Evolutionary conservation across 129 eudicot species (phyloP).

Genomic region (Arctium minus): DNA sequence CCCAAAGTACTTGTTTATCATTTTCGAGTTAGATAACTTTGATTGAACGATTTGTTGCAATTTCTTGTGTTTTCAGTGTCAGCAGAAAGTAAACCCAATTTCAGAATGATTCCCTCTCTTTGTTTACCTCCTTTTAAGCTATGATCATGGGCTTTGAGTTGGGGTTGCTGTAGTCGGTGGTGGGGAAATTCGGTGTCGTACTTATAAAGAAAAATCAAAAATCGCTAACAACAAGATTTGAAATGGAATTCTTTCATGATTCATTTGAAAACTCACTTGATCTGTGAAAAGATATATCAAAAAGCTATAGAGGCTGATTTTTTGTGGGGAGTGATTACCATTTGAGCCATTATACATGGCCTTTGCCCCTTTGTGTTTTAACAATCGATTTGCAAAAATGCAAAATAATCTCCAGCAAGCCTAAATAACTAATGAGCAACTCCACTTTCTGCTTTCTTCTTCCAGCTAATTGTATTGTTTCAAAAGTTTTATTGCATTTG

Average conservation of each 20-base stretch:
- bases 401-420: not conserved
- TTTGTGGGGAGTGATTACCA: not conserved
- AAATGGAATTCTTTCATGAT: not conserved
- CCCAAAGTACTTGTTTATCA: not conserved
- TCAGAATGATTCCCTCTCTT: not conserved
- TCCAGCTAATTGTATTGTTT: not conserved
- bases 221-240: not conserved
- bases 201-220: not conserved
- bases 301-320: not conserved
- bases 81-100: not conserved
- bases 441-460: not conserved
- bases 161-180: constrained; percentile 8
- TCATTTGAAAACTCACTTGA: not conserved
- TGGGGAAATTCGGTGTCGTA: not conserved
- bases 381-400: not conserved
- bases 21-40: not conserved
- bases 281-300: not conserved
- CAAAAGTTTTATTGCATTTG: not conserved
- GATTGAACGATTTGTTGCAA: not conserved
- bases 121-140: not conserved
- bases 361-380: not conserved
- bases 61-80: not conserved
- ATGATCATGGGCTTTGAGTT: constrained; percentile 15
- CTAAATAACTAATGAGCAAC: not conserved
- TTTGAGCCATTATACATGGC: not conserved